These are phyloP conservation scores for Geotrichum klebahnii DNA, from an alignment of 1,139 yeast species.

Conservation along the genomic window DNA sequence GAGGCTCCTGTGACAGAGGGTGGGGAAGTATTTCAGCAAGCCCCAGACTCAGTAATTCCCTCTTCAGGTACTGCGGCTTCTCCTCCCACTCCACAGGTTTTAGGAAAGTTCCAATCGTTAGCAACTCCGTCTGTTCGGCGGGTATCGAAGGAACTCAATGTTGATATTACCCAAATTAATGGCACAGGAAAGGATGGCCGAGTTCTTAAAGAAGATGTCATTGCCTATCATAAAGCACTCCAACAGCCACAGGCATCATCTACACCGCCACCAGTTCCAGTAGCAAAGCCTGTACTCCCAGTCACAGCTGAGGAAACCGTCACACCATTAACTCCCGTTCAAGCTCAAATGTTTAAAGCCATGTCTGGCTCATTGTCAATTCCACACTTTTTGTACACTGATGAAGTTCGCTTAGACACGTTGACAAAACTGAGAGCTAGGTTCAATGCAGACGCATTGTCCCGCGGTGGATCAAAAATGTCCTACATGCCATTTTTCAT, in stretches of 20 bases:
- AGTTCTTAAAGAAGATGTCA: slow-evolving; percentile 38
- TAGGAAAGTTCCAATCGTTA: slow-evolving; percentile 24
- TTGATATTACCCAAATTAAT: slow-evolving; percentile 30
- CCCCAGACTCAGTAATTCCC: slow-evolving; percentile 5
- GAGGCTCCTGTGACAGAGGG: slow-evolving; percentile 13
- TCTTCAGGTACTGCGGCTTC: slow-evolving; percentile 7
- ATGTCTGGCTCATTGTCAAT: slow-evolving; percentile 38
- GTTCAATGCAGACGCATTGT: slow-evolving; percentile 26
- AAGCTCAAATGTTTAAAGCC: slow-evolving; percentile 38
- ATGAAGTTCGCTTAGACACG: slow-evolving; percentile 34
- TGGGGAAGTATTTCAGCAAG: slow-evolving; percentile 2
- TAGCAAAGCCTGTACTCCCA: slow-evolving; percentile 14
- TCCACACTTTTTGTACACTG: slow-evolving; percentile 40
- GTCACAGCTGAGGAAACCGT: slow-evolving; percentile 22
- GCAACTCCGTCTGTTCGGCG: slow-evolving; percentile 41
- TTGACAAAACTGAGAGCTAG: slow-evolving; percentile 29
- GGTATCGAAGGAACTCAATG: slow-evolving; percentile 33
- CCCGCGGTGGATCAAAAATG: slow-evolving; percentile 26
- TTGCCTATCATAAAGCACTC: slow-evolving; percentile 19
- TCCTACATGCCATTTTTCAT: slow-evolving; percentile 41
- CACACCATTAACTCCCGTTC: slow-evolving; percentile 34
- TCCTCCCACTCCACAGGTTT: background rate
- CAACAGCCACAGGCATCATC: slow-evolving; percentile 8
- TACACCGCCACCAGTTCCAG: slow-evolving; percentile 1
- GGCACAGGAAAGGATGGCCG: slow-evolving; percentile 40